A percentile compares a stretch with the other conserved stretches of the same genome.
Conservation (phyloP, 179 eudicot genomes). For the Nepenthes alata region DNA sequence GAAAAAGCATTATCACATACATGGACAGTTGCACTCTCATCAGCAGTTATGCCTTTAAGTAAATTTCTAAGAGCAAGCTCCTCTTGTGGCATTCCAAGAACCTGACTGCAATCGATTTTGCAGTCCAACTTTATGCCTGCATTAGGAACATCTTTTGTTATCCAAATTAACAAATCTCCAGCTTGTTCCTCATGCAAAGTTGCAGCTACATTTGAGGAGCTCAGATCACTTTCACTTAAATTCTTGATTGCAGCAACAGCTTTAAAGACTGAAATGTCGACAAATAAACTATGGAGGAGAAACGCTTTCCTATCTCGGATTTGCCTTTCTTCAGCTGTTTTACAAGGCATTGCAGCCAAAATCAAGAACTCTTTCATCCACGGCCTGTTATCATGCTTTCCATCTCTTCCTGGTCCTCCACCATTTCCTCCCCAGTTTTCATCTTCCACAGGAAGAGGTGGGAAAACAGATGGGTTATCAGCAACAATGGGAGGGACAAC, state of each 20-base stretch:
- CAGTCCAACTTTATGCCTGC: slow-evolving; percentile 59
- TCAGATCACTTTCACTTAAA: slow-evolving; percentile 23
- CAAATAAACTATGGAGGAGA: slow-evolving; percentile 73
- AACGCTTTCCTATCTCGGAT: slow-evolving; percentile 76
- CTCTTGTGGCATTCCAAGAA: slow-evolving; percentile 45
- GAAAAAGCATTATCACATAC: slow-evolving; percentile 24
- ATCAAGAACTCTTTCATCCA: slow-evolving; percentile 73
- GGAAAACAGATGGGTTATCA: slow-evolving; percentile 48
- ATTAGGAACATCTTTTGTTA: slow-evolving; percentile 48
- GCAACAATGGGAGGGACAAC: slow-evolving; percentile 60
- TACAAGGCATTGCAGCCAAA: slow-evolving; percentile 81
- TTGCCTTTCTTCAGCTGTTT: slow-evolving; percentile 73
- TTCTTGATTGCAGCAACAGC: slow-evolving; percentile 48
- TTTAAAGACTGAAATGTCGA: slow-evolving; percentile 65
- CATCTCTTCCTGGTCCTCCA: slow-evolving; percentile 70
- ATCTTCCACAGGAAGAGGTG: slow-evolving; percentile 74
- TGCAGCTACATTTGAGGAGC: slow-evolving; percentile 13
- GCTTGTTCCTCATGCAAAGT: slow-evolving; percentile 33
- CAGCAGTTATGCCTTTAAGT: slow-evolving; percentile 78
- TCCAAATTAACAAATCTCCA: slow-evolving; percentile 48
- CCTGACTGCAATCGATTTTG: slow-evolving; percentile 68
- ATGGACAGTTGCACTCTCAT: slow-evolving; percentile 84
- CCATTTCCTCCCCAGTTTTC: slow-evolving; percentile 87
- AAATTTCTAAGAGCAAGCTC: slow-evolving; percentile 74
- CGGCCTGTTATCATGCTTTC: slow-evolving; percentile 40